Percentiles rank a stretch among this genome's conserved stretches.
These are phyloP conservation scores for Ceratopteris richardii DNA, from an alignment of 75 land plant genomes.

Conservation along the genomic window DNA sequence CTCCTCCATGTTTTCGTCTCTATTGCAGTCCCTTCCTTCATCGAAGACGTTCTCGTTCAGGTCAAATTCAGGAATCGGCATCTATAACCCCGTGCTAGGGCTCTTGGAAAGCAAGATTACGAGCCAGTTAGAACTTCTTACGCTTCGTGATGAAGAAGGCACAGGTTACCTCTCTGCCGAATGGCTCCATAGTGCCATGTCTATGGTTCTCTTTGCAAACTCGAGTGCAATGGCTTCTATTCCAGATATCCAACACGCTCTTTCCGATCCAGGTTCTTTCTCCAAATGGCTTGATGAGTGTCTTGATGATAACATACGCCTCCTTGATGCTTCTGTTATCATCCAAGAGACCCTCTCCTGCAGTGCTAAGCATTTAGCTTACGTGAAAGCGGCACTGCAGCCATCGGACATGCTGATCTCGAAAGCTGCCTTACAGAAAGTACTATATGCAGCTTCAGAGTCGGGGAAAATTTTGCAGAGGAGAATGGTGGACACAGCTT, in stretches of 20 bases:
- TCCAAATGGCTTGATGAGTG: slow-evolving; percentile 1
- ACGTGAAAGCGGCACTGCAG: not conserved
- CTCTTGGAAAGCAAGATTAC: not conserved
- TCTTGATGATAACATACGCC: not conserved
- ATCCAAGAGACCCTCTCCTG: not conserved
- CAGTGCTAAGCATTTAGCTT: not conserved
- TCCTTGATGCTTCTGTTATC: not conserved
- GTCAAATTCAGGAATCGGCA: not conserved
- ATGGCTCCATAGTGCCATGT: not conserved
- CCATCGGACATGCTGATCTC: not conserved
- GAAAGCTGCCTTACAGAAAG: not conserved
- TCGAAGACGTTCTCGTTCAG: not conserved
- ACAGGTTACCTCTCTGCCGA: not conserved
- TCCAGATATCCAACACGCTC: not conserved
- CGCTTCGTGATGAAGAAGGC: not conserved
- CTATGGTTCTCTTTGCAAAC: not conserved
- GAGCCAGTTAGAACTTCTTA: not conserved
- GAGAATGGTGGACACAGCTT: not conserved
- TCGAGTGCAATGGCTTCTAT: not conserved
- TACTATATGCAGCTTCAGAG: not conserved
- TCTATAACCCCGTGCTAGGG: not conserved
- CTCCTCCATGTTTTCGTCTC: slow-evolving; percentile 3
- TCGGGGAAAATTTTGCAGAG: not conserved
- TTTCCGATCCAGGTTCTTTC: not conserved
- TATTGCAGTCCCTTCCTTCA: slow-evolving; percentile 2